A percentile compares a stretch with the other conserved stretches of the same genome.
These are phyloP conservation scores for Lichtheimia corymbifera DNA, from an alignment of 371 early-diverging fungal species.

Conservation along the genomic window DNA sequence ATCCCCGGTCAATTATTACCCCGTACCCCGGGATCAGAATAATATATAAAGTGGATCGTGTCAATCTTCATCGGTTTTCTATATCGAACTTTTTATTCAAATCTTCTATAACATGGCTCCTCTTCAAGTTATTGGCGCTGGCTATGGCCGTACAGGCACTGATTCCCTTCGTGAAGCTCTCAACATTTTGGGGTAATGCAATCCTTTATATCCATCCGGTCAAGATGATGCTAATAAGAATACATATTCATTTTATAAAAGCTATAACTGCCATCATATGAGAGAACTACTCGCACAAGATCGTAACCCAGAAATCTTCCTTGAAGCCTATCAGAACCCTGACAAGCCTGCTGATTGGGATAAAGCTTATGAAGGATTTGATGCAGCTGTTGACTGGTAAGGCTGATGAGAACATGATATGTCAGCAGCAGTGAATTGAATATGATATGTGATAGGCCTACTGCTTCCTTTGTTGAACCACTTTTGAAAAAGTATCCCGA, in stretches of 20 bases:
- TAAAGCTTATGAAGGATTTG: slow-evolving; percentile 8
- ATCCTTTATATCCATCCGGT: too few species aligned
- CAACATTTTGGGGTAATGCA: slow-evolving; percentile 14
- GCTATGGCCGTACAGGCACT: slow-evolving; percentile 16
- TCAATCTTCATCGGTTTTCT: not conserved
- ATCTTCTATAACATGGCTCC: slow-evolving; percentile 5
- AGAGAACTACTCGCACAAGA: slow-evolving; percentile 8
- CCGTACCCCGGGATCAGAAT: too few species aligned
- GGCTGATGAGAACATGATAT: too few species aligned
- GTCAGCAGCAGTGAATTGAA: too few species aligned
- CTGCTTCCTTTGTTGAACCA: slow-evolving; percentile 12
- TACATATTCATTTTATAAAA: not conserved
- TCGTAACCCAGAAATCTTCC: slow-evolving; percentile 15
- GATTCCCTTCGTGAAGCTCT: slow-evolving; percentile 10
- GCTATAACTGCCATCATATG: slow-evolving; percentile 26
- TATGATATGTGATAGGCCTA: slow-evolving; percentile 10
- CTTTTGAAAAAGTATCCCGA: slow-evolving; percentile 30
- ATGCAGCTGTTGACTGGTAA: slow-evolving; percentile 12
- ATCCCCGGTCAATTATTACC: too few species aligned
- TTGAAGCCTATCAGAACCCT: slow-evolving; percentile 18
- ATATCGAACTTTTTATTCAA: not conserved
- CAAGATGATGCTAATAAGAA: not conserved
- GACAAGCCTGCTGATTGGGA: slow-evolving; percentile 34
- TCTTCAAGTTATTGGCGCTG: slow-evolving; percentile 17
- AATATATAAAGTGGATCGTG: too few species aligned